Percentiles rank a stretch among this genome's conserved stretches.
phyloP scores from a whole-genome alignment of 1,284 basidiomycete species.

The Anthracocystis panici-leucophaei region DNA sequence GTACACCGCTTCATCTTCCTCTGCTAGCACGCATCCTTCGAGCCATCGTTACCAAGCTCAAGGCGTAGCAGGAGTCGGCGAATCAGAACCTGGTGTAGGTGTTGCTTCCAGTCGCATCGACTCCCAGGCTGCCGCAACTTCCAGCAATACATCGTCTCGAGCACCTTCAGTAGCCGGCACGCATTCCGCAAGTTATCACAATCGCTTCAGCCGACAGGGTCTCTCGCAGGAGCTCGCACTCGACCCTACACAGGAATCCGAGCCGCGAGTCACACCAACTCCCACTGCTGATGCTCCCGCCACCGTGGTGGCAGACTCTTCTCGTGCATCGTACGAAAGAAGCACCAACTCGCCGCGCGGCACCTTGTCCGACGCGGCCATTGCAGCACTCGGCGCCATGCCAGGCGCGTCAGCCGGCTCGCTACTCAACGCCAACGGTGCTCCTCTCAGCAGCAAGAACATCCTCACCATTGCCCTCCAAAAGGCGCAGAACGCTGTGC shows the following conservation, averaged over 20 bases:
- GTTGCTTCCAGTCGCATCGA: slow-evolving; percentile 16
- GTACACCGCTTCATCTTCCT: neutral
- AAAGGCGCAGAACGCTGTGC: slow-evolving; percentile 71
- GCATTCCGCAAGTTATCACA: slow-evolving; percentile 34
- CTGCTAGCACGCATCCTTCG: neutral
- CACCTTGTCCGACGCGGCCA: slow-evolving; percentile 50
- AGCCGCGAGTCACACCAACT: neutral
- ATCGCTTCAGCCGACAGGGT: slow-evolving; percentile 43
- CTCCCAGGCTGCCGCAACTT: slow-evolving; percentile 1
- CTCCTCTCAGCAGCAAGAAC: slow-evolving; percentile 65
- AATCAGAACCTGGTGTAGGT: slow-evolving; percentile 3
- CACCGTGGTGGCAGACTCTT: neutral
- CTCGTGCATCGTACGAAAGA: slow-evolving; percentile 19
- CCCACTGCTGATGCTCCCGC: neutral
- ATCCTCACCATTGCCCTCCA: slow-evolving; percentile 70
- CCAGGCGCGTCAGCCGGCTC: slow-evolving; percentile 40
- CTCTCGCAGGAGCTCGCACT: slow-evolving; percentile 12
- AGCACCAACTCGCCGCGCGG: slow-evolving; percentile 25
- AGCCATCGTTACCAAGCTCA: neutral
- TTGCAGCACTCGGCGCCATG: slow-evolving; percentile 50
- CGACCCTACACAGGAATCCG: slow-evolving; percentile 12
- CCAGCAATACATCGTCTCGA: slow-evolving; percentile 29
- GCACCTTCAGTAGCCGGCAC: slow-evolving; percentile 34
- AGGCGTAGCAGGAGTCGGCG: neutral
- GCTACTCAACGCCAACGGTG: slow-evolving; percentile 55